These are phyloP conservation scores for Nothophytophthora sp. DNA, from an alignment of 352 stramenopile genomes.

Conservation along the genomic window DNA sequence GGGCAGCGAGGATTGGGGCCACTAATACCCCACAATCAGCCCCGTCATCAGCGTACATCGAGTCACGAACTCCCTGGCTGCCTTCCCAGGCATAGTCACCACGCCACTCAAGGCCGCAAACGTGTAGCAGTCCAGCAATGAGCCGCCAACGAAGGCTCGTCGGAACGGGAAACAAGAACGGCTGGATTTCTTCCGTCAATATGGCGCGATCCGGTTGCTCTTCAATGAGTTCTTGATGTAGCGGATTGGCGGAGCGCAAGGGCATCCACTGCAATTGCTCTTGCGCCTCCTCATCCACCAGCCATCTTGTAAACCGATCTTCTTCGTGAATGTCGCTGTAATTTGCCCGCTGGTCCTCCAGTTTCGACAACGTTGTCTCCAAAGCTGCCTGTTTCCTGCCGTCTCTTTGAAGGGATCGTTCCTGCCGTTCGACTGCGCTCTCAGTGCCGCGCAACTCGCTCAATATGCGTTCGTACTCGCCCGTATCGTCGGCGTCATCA, in stretches of 20 bases:
- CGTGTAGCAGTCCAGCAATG: slow-evolving; percentile 41
- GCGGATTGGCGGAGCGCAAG: slow-evolving; percentile 39
- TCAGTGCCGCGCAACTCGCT: slow-evolving; percentile 60
- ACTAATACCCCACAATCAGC: slow-evolving; percentile 37
- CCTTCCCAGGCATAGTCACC: slow-evolving; percentile 19
- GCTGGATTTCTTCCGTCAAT: slow-evolving; percentile 75
- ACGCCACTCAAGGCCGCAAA: slow-evolving; percentile 43
- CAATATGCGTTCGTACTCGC: slow-evolving; percentile 79
- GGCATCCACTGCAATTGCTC: slow-evolving; percentile 58
- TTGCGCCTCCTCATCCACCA: slow-evolving; percentile 38
- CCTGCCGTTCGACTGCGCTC: slow-evolving; percentile 28
- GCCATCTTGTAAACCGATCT: slow-evolving; percentile 51
- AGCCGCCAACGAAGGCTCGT: slow-evolving; percentile 27
- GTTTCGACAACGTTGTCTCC: slow-evolving; percentile 18
- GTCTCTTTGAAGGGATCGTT: slow-evolving; percentile 25
- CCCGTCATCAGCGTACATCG: slow-evolving; percentile 40
- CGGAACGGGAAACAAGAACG: slow-evolving; percentile 70
- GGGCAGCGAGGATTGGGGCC: slow-evolving; percentile 39
- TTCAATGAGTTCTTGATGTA: slow-evolving; percentile 58
- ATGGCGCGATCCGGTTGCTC: slow-evolving; percentile 60
- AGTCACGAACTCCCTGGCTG: slow-evolving; percentile 7
- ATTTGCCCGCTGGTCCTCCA: slow-evolving; percentile 63
- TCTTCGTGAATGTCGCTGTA: slow-evolving; percentile 30
- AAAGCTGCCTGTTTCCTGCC: slow-evolving; percentile 27
- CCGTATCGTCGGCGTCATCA: slow-evolving; percentile 55